Percentiles rank a stretch among this genome's conserved stretches.
Evolutionary conservation across 495 filamentous ascomycete species (phyloP).

Genomic region (Thozetella sp.): DNA sequence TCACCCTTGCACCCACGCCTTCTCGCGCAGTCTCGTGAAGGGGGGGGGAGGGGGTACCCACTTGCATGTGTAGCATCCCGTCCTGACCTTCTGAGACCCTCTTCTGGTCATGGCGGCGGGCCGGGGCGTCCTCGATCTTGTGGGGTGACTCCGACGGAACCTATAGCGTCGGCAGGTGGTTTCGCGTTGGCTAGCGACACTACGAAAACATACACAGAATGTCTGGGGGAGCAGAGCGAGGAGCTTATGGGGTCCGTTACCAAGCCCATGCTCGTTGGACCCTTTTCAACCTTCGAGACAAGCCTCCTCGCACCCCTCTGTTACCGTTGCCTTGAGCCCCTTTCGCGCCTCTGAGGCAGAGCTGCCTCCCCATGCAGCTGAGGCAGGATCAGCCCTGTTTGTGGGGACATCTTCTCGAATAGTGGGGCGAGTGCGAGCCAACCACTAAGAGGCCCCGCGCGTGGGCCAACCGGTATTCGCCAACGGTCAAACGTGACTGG

Average conservation of each 20-base stretch:
- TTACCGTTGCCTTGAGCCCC: not conserved
- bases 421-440: not conserved
- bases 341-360: not conserved
- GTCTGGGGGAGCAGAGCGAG: too few species aligned
- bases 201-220: too few species aligned
- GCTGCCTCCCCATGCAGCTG: too few species aligned
- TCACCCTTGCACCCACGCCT: not conserved
- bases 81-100: constrained; percentile 36
- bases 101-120: constrained; percentile 28
- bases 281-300: too few species aligned
- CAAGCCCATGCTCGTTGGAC: too few species aligned
- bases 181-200: not conserved
- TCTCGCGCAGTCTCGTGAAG: not conserved
- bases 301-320: not conserved
- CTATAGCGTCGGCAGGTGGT: not conserved
- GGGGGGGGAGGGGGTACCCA: constrained; percentile 15
- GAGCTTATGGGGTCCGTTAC: too few species aligned
- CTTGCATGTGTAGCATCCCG: constrained; percentile 40
- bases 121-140: too few species aligned
- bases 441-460: too few species aligned
- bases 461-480: too few species aligned
- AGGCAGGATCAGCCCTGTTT: not conserved
- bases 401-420: not conserved
- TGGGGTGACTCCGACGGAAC: too few species aligned
- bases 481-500: too few species aligned